Evolutionary conservation across 139 green algal species (phyloP), one percentile per base, ranked within the genome.

Genomic region (Haematococcus lacustris): DNA sequence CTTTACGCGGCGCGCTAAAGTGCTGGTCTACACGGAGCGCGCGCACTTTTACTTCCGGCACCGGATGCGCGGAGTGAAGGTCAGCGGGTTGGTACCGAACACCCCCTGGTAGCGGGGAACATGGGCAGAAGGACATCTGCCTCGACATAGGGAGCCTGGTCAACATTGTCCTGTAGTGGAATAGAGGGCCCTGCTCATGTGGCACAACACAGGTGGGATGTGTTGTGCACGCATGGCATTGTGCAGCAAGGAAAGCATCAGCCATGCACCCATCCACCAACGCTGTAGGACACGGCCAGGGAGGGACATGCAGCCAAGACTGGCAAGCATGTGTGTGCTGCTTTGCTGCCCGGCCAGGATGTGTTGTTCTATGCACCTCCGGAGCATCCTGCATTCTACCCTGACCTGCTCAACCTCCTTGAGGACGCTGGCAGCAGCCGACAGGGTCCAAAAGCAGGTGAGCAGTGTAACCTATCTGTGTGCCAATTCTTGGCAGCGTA

Each of bases 21-120:
- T 98, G n/a, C 66, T 98, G 78, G 75, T 99, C 26, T 96, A 96
- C 82, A 98, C 91, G 2, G 94, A 99, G 83, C 79, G 94, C 1
- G 85, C 93, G 2, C 93, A 98, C 78, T 99, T 98, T 69, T 99
- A 98, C 82, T 73, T 92, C 74, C 78, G 94, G 28, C 82, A 88
- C 40, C 73, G 78, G 40, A 83, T 96, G 33, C 77, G 87, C 0
- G 91, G 90, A n/a, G 80, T 93, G 59, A 85, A 88, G 84, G 87
- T 93, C 66, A 2, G 79, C 2, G 51, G 28, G 21, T 32, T 28
- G 3, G 7, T 21, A 17, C 5, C 39, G 32, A 7, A 4, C 40
- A 62, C 38, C 9, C 40, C 28, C 28, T 38, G 33, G n/a, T n/a
- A n/a, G n/a, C n/a, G n/a, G n/a, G n/a, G n/a, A n/a, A n/a, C n/a